Evolutionary conservation across 2,329 filamentous ascomycete species (phyloP).

Genomic region (Colletotrichum sp.): DNA sequence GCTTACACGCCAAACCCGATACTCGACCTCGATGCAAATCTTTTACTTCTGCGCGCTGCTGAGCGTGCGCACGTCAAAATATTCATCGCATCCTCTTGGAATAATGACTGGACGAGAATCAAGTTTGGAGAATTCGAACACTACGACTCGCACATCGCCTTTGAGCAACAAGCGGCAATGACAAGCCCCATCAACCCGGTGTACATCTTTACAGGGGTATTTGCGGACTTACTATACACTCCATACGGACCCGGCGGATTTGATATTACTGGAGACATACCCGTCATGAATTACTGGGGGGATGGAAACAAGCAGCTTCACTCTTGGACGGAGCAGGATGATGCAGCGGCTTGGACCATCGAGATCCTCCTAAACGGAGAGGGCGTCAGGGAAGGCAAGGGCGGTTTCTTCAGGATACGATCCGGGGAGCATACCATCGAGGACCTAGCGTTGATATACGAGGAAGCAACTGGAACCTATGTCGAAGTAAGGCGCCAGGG

Average conservation of each 20-base stretch:
- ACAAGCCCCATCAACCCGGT: slow-evolving; percentile 31
- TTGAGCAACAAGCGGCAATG: slow-evolving; percentile 32
- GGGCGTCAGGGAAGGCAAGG: slow-evolving; percentile 4
- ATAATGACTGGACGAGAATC: slow-evolving; percentile 33
- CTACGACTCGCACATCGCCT: slow-evolving; percentile 39
- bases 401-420: slow-evolving; percentile 7
- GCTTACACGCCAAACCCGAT: slow-evolving; percentile 29
- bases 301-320: neutral
- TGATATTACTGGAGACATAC: neutral
- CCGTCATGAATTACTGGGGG: neutral
- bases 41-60: slow-evolving; percentile 38
- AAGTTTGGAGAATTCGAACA: slow-evolving; percentile 31
- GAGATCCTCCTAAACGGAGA: slow-evolving; percentile 5
- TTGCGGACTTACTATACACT: slow-evolving; percentile 29
- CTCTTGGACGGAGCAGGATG: neutral
- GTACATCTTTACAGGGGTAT: slow-evolving; percentile 32
- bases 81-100: slow-evolving; percentile 35
- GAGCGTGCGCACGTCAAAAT: slow-evolving; percentile 36
- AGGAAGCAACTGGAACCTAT: neutral
- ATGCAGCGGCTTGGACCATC: slow-evolving; percentile 8
- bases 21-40: slow-evolving; percentile 33
- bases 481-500: neutral
- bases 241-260: neutral
- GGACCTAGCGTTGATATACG: neutral
- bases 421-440: slow-evolving; percentile 3